Conservation (phyloP, 306 rosid genomes). For the Sechiopsis laciniata region DNA sequence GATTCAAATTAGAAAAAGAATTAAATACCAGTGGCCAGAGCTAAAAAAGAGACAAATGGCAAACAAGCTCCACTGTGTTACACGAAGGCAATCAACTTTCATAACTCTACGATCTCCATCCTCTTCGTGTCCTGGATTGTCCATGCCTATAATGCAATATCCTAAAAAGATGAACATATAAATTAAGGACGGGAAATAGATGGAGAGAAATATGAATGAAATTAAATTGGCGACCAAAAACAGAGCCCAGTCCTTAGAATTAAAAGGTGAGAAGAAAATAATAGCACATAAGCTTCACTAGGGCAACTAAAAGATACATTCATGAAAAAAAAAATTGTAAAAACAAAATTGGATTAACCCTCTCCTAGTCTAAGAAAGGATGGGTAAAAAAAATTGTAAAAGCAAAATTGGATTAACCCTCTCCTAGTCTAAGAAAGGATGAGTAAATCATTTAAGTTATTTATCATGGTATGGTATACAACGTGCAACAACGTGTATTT, state of each 20-base stretch:
- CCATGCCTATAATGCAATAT: constrained; percentile 62
- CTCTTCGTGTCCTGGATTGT: constrained; percentile 31
- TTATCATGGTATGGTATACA: not conserved
- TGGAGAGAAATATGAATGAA: constrained; percentile 11
- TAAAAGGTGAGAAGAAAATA: constrained; percentile 8
- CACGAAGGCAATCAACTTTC: constrained; percentile 41
- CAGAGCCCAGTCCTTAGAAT: not conserved
- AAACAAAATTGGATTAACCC: not conserved
- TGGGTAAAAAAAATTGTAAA: not conserved
- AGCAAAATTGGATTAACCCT: not conserved
- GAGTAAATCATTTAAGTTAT: not conserved
- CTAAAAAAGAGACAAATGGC: constrained; percentile 84
- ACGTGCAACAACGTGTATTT: not conserved
- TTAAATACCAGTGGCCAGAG: constrained; percentile 88
- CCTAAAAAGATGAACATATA: constrained; percentile 40
- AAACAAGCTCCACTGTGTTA: constrained; percentile 79
- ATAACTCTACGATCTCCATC: constrained; percentile 32
- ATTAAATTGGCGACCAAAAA: not conserved
- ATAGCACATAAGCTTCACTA: not conserved
- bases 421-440: not conserved
- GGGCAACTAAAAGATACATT: not conserved
- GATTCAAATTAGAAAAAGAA: constrained; percentile 17
- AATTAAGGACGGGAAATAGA: constrained; percentile 20
- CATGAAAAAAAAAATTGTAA: not conserved
- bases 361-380: not conserved